phyloP scores from a whole-genome alignment of 805 yeast species.

The Yarrowia hollandica region DNA sequence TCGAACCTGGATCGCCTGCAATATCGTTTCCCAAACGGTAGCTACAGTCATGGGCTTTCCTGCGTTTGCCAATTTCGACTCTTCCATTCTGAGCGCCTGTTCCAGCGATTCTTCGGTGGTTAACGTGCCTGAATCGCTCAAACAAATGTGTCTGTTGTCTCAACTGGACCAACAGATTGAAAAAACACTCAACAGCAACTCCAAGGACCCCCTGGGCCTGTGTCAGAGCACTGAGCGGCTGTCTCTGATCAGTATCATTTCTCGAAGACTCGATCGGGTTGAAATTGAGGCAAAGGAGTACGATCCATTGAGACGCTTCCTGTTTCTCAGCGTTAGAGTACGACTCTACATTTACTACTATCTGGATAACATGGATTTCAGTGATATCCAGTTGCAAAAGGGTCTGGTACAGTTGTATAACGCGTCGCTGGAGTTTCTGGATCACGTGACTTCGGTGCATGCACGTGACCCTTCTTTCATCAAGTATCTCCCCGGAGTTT shows the following conservation, averaged over 20 bases:
- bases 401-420: conserved; percentile 79
- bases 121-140: conserved; percentile 57
- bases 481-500: conserved; percentile 73
- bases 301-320: conserved; percentile 70
- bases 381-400: conserved; percentile 60
- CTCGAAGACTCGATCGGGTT: conserved; percentile 71
- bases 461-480: conserved; percentile 51
- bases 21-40: conserved; percentile 82
- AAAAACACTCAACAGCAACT: conserved; percentile 69
- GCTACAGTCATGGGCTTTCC: conserved; percentile 96
- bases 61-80: conserved; percentile 82
- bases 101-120: conserved; percentile 48
- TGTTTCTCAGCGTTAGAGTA: conserved; percentile 71
- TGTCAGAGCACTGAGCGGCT: conserved; percentile 69
- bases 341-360: conserved; percentile 82
- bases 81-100: conserved; percentile 58
- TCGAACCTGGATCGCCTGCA: conserved; percentile 92
- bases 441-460: conserved; percentile 57
- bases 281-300: conserved; percentile 41
- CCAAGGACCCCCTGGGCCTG: conserved; percentile 63
- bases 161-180: conserved; percentile 85
- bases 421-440: conserved; percentile 69
- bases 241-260: conserved; percentile 69
- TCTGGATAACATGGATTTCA: conserved; percentile 52
- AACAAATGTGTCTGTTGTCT: conserved; percentile 78